Evolutionary conservation across 108 stramenopile genomes (phyloP).

Genomic region (Pelagomonas calceolata): DNA sequence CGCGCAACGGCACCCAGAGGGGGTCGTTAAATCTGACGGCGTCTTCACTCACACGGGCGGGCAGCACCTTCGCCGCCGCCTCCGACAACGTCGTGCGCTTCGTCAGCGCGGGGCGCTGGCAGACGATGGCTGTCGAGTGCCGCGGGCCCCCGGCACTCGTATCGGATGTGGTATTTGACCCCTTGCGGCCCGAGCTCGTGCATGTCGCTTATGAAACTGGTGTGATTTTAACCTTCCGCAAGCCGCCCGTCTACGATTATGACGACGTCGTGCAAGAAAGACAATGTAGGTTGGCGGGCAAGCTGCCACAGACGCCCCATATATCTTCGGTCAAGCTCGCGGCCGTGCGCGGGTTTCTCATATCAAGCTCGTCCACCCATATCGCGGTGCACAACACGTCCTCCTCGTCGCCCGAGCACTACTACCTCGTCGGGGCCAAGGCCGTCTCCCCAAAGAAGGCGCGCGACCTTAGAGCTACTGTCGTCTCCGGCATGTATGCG

Average conservation of each 20-base stretch:
- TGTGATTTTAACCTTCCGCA: slow-evolving; percentile 6
- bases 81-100: slow-evolving; percentile 2
- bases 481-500: too few relatives aligned
- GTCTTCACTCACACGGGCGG: slow-evolving; percentile 1
- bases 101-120: background rate
- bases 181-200: background rate
- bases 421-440: too few relatives aligned
- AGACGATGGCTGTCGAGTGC: background rate
- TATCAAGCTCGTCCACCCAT: too few relatives aligned
- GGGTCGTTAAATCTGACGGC: too few relatives aligned
- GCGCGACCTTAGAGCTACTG: too few relatives aligned
- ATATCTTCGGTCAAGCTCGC: too few relatives aligned
- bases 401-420: too few relatives aligned
- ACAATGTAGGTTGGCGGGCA: background rate
- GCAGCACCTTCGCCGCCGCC: slow-evolving; percentile 1
- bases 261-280: background rate
- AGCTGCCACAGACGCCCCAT: background rate
- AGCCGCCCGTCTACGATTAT: background rate
- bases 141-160: background rate
- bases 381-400: too few relatives aligned
- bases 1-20: slow-evolving; percentile 5
- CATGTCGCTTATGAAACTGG: slow-evolving; percentile 3
- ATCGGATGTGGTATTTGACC: slow-evolving; percentile 3
- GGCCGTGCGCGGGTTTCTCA: too few relatives aligned
- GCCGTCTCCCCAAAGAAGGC: too few relatives aligned